These are phyloP conservation scores for Pythium sukuiense DNA, from an alignment of 352 stramenopile genomes.

Conservation along the genomic window DNA sequence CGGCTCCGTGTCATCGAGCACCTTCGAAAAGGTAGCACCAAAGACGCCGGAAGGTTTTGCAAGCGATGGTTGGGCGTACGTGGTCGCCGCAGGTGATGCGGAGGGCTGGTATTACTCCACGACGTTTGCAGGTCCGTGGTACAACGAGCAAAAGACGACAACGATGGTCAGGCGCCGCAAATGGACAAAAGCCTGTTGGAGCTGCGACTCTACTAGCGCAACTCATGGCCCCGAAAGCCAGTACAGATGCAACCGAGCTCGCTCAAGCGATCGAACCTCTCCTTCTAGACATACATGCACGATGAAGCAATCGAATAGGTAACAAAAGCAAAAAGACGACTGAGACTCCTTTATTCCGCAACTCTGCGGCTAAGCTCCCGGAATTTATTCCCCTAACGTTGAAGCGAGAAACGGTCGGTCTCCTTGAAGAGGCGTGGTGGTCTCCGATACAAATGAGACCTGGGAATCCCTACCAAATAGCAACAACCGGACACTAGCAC, in stretches of 20 bases:
- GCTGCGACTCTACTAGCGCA: slow-evolving; percentile 4
- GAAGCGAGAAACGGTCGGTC: background rate
- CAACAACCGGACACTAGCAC: background rate
- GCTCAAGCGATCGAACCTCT: background rate
- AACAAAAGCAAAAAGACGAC: too few relatives aligned
- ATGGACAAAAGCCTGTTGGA: slow-evolving; percentile 21
- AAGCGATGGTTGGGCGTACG: slow-evolving; percentile 30
- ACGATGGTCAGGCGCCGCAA: slow-evolving; percentile 32
- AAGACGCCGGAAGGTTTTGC: slow-evolving; percentile 25
- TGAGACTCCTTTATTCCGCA: too few relatives aligned
- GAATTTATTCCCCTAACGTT: background rate
- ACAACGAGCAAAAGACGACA: slow-evolving; percentile 22
- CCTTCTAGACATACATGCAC: background rate
- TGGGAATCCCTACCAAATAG: too few relatives aligned
- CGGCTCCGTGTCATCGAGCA: slow-evolving; percentile 21
- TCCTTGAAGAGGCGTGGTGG: background rate
- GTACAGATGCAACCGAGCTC: background rate
- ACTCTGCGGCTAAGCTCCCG: background rate
- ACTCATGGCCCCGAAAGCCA: background rate
- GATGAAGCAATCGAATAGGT: too few relatives aligned
- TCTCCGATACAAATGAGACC: too few relatives aligned
- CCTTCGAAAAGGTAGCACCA: slow-evolving; percentile 30
- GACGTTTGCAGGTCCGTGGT: slow-evolving; percentile 41
- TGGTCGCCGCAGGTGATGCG: slow-evolving; percentile 30
- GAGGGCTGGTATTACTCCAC: slow-evolving; percentile 43